Percentiles rank a stretch among this genome's conserved stretches.
Conservation (phyloP, 768 basidiomycete species). For the Boletus eberwhitei region DNA sequence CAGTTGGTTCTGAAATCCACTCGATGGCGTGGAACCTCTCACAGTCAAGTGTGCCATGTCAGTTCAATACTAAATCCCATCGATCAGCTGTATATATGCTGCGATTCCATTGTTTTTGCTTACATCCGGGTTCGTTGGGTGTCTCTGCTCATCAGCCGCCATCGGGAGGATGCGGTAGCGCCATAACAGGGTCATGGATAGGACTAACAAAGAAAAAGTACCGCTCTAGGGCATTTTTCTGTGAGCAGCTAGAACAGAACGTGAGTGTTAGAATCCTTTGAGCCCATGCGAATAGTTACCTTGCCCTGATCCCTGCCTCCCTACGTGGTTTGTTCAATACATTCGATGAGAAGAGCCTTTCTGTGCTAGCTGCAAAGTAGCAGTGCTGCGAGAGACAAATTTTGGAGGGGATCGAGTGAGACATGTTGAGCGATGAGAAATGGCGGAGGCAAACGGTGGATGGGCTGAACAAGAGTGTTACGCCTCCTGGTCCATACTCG, state of each 20-base stretch:
- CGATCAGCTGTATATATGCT: slow-evolving; percentile 16
- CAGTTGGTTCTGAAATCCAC: slow-evolving; percentile 5
- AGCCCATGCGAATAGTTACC: slow-evolving; percentile 17
- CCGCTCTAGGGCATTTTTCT: neutral
- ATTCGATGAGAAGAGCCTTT: neutral
- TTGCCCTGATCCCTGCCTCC: slow-evolving; percentile 24
- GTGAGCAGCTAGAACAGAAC: neutral
- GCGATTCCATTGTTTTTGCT: slow-evolving; percentile 5
- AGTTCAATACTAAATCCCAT: neutral
- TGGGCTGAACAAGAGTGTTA: slow-evolving; percentile 34
- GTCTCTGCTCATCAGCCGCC: slow-evolving; percentile 17
- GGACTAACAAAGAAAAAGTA: neutral
- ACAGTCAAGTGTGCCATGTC: neutral
- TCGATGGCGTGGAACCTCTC: slow-evolving; percentile 4
- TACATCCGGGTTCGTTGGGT: neutral
- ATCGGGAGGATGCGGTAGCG: slow-evolving; percentile 19
- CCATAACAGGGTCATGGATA: neutral
- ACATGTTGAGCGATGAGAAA: slow-evolving; percentile 28
- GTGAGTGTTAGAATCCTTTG: slow-evolving; percentile 9
- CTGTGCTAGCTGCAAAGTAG: neutral
- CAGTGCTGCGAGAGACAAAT: neutral
- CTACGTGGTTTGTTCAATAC: neutral
- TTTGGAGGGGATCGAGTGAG: slow-evolving; percentile 12
- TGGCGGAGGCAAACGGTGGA: slow-evolving; percentile 28
- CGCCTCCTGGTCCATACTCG: slow-evolving; percentile 29